Evolutionary conservation across 768 basidiomycete species (phyloP).

Genomic region (Boletus vinaceobasis): DNA sequence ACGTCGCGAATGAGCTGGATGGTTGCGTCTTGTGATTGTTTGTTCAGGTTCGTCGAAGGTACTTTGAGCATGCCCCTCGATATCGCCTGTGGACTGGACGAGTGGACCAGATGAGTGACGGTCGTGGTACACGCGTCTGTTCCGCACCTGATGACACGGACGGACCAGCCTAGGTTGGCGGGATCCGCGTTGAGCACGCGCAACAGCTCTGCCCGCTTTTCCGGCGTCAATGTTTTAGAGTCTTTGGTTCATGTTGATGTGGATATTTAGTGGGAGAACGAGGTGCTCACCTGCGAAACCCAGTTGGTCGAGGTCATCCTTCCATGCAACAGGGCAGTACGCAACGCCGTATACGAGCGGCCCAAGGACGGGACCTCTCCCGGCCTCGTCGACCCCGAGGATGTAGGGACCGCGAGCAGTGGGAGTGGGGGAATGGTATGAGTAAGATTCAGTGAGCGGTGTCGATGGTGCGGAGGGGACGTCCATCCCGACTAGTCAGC

Average conservation of each 20-base stretch:
- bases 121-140: not conserved
- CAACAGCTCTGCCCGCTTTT: slow-evolving; percentile 62
- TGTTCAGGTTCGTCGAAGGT: slow-evolving; percentile 83
- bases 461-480: slow-evolving; percentile 59
- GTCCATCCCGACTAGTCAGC: slow-evolving; percentile 6
- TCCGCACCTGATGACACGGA: slow-evolving; percentile 64
- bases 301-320: slow-evolving; percentile 66
- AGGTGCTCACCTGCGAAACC: slow-evolving; percentile 81
- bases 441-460: slow-evolving; percentile 68
- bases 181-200: slow-evolving; percentile 67
- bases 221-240: slow-evolving; percentile 84
- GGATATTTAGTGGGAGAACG: not conserved
- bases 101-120: not conserved
- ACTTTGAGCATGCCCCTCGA: slow-evolving; percentile 86
- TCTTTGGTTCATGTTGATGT: slow-evolving; percentile 47
- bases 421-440: slow-evolving; percentile 71
- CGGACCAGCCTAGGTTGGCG: slow-evolving; percentile 75
- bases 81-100: slow-evolving; percentile 79
- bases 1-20: slow-evolving; percentile 83
- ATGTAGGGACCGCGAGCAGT: slow-evolving; percentile 79
- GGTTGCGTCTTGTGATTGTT: slow-evolving; percentile 87
- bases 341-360: slow-evolving; percentile 96
- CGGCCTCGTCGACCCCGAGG: slow-evolving; percentile 98
- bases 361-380: slow-evolving; percentile 91
- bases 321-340: slow-evolving; percentile 81